Conservation (phyloP, 257 asterid genomes). For the Avicennia marina region DNA sequence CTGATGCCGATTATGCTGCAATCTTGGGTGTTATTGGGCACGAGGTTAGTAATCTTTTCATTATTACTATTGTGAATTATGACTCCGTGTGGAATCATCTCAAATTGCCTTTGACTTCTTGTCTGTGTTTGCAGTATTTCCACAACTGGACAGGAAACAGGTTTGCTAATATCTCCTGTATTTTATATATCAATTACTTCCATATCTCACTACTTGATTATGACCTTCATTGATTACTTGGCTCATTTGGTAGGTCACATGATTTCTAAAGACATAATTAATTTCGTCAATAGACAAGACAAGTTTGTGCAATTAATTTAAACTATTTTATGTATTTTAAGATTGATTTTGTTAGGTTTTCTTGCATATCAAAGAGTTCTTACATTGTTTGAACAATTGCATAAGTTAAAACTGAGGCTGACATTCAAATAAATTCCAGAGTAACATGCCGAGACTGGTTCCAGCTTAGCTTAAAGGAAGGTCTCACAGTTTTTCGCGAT, state of each 20-base stretch:
- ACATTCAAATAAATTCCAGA: slow-evolving; percentile 43
- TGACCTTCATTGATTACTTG: slow-evolving; percentile 10
- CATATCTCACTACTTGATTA: background rate
- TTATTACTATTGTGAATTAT: background rate
- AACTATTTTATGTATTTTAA: background rate
- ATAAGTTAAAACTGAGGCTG: slow-evolving; percentile 12
- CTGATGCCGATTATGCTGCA: slow-evolving; percentile 95
- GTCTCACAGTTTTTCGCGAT: slow-evolving; percentile 96
- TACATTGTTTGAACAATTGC: background rate
- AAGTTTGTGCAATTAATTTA: background rate
- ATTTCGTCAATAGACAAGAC: background rate
- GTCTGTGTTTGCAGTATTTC: slow-evolving; percentile 69
- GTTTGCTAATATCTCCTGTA: slow-evolving; percentile 29
- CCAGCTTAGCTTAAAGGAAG: slow-evolving; percentile 99
- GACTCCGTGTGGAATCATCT: background rate
- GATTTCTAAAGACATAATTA: background rate
- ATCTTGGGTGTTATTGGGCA: slow-evolving; percentile 96
- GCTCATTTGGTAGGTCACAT: background rate
- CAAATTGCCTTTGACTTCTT: slow-evolving; percentile 7
- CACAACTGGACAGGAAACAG: slow-evolving; percentile 99
- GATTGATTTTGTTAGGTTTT: background rate
- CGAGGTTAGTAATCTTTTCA: slow-evolving; percentile 47
- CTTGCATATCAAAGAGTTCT: too few relatives aligned
- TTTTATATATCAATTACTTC: background rate
- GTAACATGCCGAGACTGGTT: slow-evolving; percentile 99